Conservation (phyloP, 2,329 filamentous ascomycete genomes). For the Lizonia empirigonia region DNA sequence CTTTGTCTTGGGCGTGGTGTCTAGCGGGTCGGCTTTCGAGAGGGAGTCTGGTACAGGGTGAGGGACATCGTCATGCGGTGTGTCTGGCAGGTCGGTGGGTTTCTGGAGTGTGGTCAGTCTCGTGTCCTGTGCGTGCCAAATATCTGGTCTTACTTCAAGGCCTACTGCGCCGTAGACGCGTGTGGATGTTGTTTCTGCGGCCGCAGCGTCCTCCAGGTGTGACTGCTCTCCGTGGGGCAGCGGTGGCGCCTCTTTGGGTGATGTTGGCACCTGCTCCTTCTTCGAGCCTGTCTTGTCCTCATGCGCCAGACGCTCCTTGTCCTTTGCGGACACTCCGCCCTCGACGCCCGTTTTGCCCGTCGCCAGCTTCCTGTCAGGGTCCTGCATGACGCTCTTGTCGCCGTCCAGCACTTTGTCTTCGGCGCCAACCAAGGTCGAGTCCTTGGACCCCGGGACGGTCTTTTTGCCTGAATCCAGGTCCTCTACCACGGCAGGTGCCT, state of each 20-base stretch:
- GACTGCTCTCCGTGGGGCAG: constrained; percentile 81
- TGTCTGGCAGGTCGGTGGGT: constrained; percentile 78
- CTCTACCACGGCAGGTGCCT: constrained; percentile 42
- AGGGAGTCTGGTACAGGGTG: constrained; percentile 69
- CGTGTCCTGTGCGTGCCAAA: background rate
- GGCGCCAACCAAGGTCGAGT: constrained; percentile 41
- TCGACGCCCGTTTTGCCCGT: constrained; percentile 89
- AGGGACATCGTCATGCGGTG: constrained; percentile 71
- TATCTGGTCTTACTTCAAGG: constrained; percentile 40
- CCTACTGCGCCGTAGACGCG: constrained; percentile 45
- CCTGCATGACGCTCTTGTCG: constrained; percentile 90
- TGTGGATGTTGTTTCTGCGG: constrained; percentile 17
- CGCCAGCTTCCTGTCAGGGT: constrained; percentile 74
- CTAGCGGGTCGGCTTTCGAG: constrained; percentile 65
- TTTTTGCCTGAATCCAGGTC: constrained; percentile 47
- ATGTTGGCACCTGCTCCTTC: constrained; percentile 75
- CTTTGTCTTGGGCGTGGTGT: constrained; percentile 36
- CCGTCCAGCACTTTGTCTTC: constrained; percentile 54
- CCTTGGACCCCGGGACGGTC: constrained; percentile 26
- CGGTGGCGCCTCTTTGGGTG: constrained; percentile 84
- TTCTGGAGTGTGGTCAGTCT: constrained; percentile 60
- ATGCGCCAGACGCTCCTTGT: constrained; percentile 72
- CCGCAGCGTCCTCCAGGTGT: constrained; percentile 50
- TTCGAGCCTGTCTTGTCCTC: constrained; percentile 70
- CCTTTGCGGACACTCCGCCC: constrained; percentile 87